Evolutionary conservation across 1,139 yeast genomes (phyloP).

Genomic region (Yamadazyma kanchanaburiensis): DNA sequence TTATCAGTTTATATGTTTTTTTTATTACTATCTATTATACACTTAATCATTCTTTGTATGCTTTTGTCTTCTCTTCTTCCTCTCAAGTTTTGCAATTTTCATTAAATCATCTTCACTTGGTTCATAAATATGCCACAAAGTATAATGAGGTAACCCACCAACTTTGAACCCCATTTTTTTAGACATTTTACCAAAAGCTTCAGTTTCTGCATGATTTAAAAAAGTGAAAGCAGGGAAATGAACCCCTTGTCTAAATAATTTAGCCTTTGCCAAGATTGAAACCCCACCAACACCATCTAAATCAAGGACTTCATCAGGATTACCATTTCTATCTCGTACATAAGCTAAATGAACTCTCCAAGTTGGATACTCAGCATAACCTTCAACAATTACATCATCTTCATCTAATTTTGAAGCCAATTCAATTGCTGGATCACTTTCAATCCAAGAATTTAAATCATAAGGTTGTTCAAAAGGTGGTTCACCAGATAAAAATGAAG

Average conservation of each 20-base stretch:
- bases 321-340: conserved; percentile 60
- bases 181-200: conserved; percentile 88
- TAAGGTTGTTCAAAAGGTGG: conserved; percentile 85
- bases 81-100: conserved; percentile 68
- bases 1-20: conserved; percentile 8
- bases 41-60: conserved; percentile 11
- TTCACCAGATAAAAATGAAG: conserved; percentile 61
- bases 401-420: conserved; percentile 66
- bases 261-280: conserved; percentile 77
- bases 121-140: conserved; percentile 85
- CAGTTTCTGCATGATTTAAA: conserved; percentile 88
- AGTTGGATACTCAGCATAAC: conserved; percentile 86
- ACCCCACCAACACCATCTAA: conserved; percentile 93
- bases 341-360: conserved; percentile 85
- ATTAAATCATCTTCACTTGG: conserved; percentile 88
- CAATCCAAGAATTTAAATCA: conserved; percentile 88
- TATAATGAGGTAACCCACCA: conserved; percentile 86
- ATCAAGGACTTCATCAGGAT: conserved; percentile 63
- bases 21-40: conserved; percentile 10
- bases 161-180: conserved; percentile 75
- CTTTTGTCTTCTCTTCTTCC: conserved; percentile 55
- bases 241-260: conserved; percentile 76
- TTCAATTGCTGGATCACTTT: conserved; percentile 66
- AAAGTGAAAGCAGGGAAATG: conserved; percentile 89
- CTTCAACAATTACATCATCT: conserved; percentile 88